A percentile compares a stretch with the other conserved stretches of the same genome.
Conservation (phyloP, 2,329 filamentous ascomycete species). For the Thelonectria blattea region DNA sequence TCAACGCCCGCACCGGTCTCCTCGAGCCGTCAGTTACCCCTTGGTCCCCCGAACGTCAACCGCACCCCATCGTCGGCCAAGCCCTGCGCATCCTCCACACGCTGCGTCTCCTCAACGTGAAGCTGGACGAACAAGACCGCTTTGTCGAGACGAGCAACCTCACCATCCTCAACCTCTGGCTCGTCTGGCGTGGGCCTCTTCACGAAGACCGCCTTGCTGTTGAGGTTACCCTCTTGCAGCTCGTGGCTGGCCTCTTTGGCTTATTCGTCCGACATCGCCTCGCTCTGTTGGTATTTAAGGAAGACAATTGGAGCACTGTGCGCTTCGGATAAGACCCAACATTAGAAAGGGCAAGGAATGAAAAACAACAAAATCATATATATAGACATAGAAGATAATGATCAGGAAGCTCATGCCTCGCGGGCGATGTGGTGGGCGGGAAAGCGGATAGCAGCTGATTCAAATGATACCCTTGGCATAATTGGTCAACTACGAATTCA, state of each 20-base stretch:
- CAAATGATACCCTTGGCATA: conserved; percentile 24
- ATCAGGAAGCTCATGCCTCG: neutral
- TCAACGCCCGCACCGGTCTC: conserved; percentile 83
- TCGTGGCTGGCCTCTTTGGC: conserved; percentile 76
- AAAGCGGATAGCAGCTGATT: neutral
- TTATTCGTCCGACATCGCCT: conserved; percentile 85
- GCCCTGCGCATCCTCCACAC: conserved; percentile 71
- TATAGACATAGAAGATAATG: neutral
- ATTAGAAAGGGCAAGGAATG: neutral
- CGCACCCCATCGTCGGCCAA: conserved; percentile 66
- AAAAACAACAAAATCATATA: neutral
- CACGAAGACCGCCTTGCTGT: conserved; percentile 82
- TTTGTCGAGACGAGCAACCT: conserved; percentile 87
- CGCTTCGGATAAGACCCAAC: conserved; percentile 27
- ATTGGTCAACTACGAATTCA: neutral
- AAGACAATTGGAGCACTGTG: conserved; percentile 73
- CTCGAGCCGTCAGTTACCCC: conserved; percentile 85
- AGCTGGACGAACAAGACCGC: conserved; percentile 68
- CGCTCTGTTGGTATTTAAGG: conserved; percentile 85
- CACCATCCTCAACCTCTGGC: conserved; percentile 93
- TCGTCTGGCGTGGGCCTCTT: conserved; percentile 93
- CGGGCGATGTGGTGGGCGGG: neutral
- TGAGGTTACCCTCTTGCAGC: conserved; percentile 82
- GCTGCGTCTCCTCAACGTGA: conserved; percentile 72
- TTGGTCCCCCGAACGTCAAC: conserved; percentile 72